Base-by-base conservation (phyloP, 257 asterid genomes). In the Euphrasia confusa region DNA sequence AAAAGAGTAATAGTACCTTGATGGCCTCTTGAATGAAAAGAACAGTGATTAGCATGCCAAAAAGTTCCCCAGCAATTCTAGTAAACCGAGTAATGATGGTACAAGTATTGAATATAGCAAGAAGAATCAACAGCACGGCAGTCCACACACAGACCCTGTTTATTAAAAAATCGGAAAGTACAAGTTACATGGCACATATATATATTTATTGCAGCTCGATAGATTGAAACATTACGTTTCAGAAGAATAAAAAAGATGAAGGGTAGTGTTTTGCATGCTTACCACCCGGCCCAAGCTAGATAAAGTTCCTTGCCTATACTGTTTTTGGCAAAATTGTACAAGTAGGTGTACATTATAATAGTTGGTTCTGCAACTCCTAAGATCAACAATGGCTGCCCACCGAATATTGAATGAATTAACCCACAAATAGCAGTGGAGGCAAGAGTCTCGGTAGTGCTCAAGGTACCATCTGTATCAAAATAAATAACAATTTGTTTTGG, bases 281-380 rank as follows among this genome's bases (percentile, higher is more conserved):
- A 90, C 97, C 97, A 90, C 49, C 83, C 96, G 50, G 95, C 93
- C 97, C 97, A 90, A 17, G 97, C 95, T 60, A 90, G 64, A 74
- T 78, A 88, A 63, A 90, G 72, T 37, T 82, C 80, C 44, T 58
- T 74, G 64, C 98, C 96, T 48, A 90, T 75, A 15, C 90, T 76
- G 48, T 55, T 70, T 72, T 68, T 72, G 21, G 86, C 76, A 39
- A 90, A 88, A 75, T 56, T 64, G 77, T 84, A 88, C 74, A 90
- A 74, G 74, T 88, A 88, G 37, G 88, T 72, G 60, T 90, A 90
- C 98, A 90, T 90, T 47, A 90, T 90, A 66, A 90, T 86, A 27
- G 98, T 90, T 1, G 98, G 98, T 63, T 90, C 98, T 54, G 98
- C 98, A 74, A 90, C 96, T 67, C 98, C 98, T 66, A 90, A 70